Evolutionary conservation across 2,329 filamentous ascomycete species (phyloP), one percentile per base, ranked within the genome.

Genomic region (Aspergillus candidus): DNA sequence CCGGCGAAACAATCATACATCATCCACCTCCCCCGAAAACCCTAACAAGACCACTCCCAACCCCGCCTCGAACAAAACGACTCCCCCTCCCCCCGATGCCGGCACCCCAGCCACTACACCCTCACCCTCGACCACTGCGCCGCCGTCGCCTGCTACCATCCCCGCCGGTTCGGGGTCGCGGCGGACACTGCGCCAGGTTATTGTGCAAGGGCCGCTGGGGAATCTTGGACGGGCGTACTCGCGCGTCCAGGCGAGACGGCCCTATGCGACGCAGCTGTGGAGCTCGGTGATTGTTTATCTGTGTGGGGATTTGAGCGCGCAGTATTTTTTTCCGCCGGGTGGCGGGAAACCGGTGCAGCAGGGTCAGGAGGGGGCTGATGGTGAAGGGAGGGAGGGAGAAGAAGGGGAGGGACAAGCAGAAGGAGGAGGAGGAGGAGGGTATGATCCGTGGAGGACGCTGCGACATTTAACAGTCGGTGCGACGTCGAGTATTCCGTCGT

Each of bases 201-300:
- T 67, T 12, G 49, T 52, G 22, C 52, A 59, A 4, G 50, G 62
- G 12, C 58, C 62, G 3, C n/a, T 68, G 11, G 68, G 67, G 10
- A 59, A 52, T 32, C 44, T 66, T 6, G 66, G 60, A 7, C 48
- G 58, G 32, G 63, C 62, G 49, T 95, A 93, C 61, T 82, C 78
- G 12, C 77, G 82, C 15, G 78, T 82, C 37, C 88, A 95, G 68
- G 72, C 79, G 40, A 76, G 77, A 39, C 73, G 83, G 39, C 90
- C 91, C 0, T 86, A 88, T 59, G 69, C 77, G n/a, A 94, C 88
- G 8, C 90, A 96, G 70, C 64, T 94, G 48, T 74, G 76, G 52
- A 88, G 80, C 55, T 82, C 85, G 34, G 66, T 95, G 36, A 74
- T 87, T 32, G 88, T 94, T 47, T 95, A 89, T 61, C 74, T 90